Conservation (phyloP, 2,329 filamentous ascomycete species). For the Fusarium irregulare region DNA sequence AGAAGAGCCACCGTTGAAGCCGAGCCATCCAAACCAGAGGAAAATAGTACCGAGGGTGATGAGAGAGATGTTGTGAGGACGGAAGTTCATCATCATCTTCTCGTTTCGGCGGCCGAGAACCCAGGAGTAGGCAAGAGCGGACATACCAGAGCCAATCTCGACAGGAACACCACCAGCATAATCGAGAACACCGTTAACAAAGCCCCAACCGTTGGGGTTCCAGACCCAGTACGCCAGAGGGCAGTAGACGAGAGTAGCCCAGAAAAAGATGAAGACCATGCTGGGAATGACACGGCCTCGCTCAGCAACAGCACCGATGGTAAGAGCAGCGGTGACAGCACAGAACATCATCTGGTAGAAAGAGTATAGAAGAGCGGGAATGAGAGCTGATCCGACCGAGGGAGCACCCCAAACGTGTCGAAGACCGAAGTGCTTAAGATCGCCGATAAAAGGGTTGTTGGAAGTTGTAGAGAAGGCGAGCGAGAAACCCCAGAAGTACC, state of each 20-base stretch:
- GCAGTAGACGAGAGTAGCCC: slow-evolving; percentile 98
- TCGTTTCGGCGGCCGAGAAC: slow-evolving; percentile 95
- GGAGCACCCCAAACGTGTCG: slow-evolving; percentile 84
- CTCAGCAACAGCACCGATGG: slow-evolving; percentile 92
- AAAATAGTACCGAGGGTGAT: slow-evolving; percentile 95
- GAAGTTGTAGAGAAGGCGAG: slow-evolving; percentile 87
- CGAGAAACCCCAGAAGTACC: slow-evolving; percentile 99
- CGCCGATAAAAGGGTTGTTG: slow-evolving; percentile 90
- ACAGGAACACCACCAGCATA: slow-evolving; percentile 97
- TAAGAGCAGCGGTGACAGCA: slow-evolving; percentile 89
- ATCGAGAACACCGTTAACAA: slow-evolving; percentile 90
- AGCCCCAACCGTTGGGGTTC: slow-evolving; percentile 95
- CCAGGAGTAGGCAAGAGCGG: slow-evolving; percentile 94
- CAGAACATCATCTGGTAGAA: slow-evolving; percentile 99
- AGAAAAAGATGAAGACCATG: slow-evolving; percentile 96
- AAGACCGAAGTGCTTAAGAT: slow-evolving; percentile 89
- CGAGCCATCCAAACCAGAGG: slow-evolving; percentile 98
- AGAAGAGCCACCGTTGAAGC: slow-evolving; percentile 96
- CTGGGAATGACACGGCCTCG: slow-evolving; percentile 91
- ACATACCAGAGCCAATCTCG: slow-evolving; percentile 94
- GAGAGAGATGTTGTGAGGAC: slow-evolving; percentile 97
- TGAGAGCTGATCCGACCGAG: slow-evolving; percentile 87
- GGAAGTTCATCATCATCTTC: slow-evolving; percentile 99
- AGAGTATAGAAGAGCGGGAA: slow-evolving; percentile 90
- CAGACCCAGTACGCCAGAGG: slow-evolving; percentile 96